Evolutionary conservation across 1,284 basidiomycete species (phyloP).

Genomic region (Vanrija sp.): DNA sequence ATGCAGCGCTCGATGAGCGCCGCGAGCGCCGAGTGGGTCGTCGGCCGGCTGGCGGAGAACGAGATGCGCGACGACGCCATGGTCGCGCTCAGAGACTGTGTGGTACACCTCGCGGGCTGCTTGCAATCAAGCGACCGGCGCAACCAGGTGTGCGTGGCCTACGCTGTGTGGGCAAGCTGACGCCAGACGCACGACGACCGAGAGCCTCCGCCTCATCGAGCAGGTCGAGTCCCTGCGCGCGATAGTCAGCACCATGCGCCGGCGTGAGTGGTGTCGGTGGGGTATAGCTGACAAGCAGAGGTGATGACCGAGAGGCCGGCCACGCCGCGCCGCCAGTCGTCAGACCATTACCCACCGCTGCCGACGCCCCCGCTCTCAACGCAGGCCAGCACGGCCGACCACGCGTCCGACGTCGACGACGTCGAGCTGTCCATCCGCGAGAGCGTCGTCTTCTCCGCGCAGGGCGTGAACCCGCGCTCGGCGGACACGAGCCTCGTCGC

Average conservation of each 20-base stretch:
- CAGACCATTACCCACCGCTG: neutral
- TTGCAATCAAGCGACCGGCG: slow-evolving; percentile 36
- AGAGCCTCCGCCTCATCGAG: slow-evolving; percentile 66
- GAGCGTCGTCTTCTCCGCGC: slow-evolving; percentile 20
- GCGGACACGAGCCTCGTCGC: slow-evolving; percentile 11
- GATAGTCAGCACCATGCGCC: slow-evolving; percentile 69
- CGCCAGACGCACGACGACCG: slow-evolving; percentile 55
- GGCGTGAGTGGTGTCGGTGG: slow-evolving; percentile 50
- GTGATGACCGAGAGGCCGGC: neutral
- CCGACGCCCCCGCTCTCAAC: slow-evolving; percentile 6
- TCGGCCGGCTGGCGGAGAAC: no score
- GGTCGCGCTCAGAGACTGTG: slow-evolving; percentile 19
- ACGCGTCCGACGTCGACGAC: slow-evolving; percentile 4
- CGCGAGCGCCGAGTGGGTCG: slow-evolving; percentile 6
- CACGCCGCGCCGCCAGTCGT: neutral
- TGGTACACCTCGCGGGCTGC: slow-evolving; percentile 31
- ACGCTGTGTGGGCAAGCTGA: neutral
- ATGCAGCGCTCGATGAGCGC: neutral
- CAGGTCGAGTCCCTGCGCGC: slow-evolving; percentile 69
- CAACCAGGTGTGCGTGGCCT: slow-evolving; percentile 31
- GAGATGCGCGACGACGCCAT: neutral
- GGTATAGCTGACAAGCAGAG: neutral
- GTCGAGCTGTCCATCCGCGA: slow-evolving; percentile 18
- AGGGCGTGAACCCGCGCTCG: slow-evolving; percentile 1
- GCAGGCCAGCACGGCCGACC: slow-evolving; percentile 1